These are phyloP conservation scores for Oryza australiensis DNA, from an alignment of 176 grass and related monocot genomes.

Conservation along the genomic window DNA sequence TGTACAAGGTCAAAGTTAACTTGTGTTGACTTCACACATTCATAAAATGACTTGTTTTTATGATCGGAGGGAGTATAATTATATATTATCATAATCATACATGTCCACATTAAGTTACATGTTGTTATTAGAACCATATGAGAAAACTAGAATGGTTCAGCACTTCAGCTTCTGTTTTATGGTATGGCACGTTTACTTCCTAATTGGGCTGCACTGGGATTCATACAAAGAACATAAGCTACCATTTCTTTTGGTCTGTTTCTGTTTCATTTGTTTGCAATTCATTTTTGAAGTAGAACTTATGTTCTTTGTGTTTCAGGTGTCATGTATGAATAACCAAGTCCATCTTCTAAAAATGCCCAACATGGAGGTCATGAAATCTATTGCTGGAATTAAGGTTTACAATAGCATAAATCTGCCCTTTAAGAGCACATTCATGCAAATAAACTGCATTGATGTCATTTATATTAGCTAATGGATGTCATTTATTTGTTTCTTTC, in stretches of 20 bases:
- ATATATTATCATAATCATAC: not conserved
- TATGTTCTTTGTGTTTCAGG: conserved; percentile 46
- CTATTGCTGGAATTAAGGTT: conserved; percentile 93
- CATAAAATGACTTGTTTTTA: not conserved
- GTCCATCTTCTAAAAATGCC: conserved; percentile 91
- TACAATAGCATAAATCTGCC: conserved; percentile 26
- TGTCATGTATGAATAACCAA: conserved; percentile 77
- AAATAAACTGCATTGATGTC: not conserved
- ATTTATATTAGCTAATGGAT: conserved; percentile 12
- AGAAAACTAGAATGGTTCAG: not conserved
- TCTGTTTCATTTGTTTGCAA: not conserved
- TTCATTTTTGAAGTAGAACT: not conserved
- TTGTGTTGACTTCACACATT: not conserved
- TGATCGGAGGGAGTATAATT: not conserved
- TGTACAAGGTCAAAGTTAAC: not conserved
- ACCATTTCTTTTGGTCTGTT: not conserved
- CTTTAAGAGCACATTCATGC: not conserved
- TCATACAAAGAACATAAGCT: too few species aligned
- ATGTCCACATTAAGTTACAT: not conserved
- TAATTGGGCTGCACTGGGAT: not conserved
- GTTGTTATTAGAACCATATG: not conserved
- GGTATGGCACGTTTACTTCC: conserved; percentile 5
- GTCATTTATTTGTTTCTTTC: conserved; percentile 31
- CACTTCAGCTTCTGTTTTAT: not conserved
- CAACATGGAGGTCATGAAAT: conserved; percentile 87